Percentiles rank a stretch among this genome's conserved stretches.
Conservation (phyloP, 2,329 filamentous ascomycete genomes). For the Conoideocrella luteorostrata region DNA sequence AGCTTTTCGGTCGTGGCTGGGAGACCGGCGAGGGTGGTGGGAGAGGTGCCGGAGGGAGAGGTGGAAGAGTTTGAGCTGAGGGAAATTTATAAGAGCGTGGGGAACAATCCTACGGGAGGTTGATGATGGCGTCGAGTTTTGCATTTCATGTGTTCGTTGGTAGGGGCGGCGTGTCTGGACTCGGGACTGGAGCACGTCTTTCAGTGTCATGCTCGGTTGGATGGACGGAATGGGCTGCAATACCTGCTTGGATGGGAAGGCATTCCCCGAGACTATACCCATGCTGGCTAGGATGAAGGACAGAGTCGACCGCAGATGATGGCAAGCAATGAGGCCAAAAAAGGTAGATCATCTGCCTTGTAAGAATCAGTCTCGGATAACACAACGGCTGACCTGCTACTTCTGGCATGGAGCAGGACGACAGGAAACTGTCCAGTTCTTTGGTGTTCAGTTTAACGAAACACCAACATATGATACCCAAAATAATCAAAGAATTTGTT, state of each 20-base stretch:
- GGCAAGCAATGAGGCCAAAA: not conserved
- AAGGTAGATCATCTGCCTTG: too few species aligned
- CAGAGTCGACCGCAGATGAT: not conserved
- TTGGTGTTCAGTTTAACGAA: too few species aligned
- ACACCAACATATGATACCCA: constrained; percentile 5
- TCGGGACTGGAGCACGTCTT: too few species aligned
- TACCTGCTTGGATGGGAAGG: too few species aligned
- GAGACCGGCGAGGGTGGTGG: constrained; percentile 70
- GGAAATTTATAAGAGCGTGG: constrained; percentile 58
- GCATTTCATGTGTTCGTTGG: not conserved
- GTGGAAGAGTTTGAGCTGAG: constrained; percentile 58
- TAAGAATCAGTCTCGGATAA: too few species aligned
- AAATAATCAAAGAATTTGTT: not conserved
- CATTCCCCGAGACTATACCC: too few species aligned
- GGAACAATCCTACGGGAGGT: constrained; percentile 40
- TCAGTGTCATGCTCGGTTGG: too few species aligned
- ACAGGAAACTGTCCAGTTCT: too few species aligned
- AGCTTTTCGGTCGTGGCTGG: constrained; percentile 90
- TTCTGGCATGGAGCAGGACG: not conserved
- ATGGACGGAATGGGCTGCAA: too few species aligned
- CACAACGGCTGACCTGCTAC: too few species aligned
- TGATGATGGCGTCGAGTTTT: not conserved
- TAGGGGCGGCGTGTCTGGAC: too few species aligned
- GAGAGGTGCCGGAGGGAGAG: constrained; percentile 69
- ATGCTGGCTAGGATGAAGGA: not conserved